Percentiles rank a stretch among this genome's conserved stretches.
Conservation (phyloP, 2,329 filamentous ascomycete genomes). For the Penicillium decumbens region DNA sequence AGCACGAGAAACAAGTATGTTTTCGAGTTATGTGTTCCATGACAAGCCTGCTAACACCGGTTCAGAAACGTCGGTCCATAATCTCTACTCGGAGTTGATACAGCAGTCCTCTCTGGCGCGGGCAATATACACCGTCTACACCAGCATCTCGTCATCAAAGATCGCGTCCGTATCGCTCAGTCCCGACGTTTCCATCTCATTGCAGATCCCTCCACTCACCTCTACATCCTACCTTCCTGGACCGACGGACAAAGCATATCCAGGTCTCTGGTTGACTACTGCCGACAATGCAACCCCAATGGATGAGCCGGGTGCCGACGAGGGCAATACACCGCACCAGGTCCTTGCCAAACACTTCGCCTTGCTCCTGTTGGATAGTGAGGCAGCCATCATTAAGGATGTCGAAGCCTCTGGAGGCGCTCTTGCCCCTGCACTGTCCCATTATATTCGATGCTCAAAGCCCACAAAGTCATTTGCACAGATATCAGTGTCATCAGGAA, state of each 20-base stretch:
- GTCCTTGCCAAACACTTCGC: conserved; percentile 78
- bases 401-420: conserved; percentile 67
- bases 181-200: conserved; percentile 55
- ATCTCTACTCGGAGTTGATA: conserved; percentile 42
- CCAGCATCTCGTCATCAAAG: conserved; percentile 73
- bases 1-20: conserved; percentile 57
- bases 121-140: conserved; percentile 76
- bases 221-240: conserved; percentile 70
- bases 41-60: conserved; percentile 12
- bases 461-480: conserved; percentile 68
- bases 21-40: neutral
- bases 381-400: conserved; percentile 69
- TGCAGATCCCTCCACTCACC: conserved; percentile 58
- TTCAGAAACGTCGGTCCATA: conserved; percentile 34
- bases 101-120: conserved; percentile 72
- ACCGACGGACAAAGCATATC: conserved; percentile 63
- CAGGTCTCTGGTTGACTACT: conserved; percentile 80
- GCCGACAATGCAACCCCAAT: conserved; percentile 72
- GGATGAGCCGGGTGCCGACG: conserved; percentile 57
- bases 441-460: conserved; percentile 58
- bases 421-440: conserved; percentile 70
- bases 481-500: conserved; percentile 56
- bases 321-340: conserved; percentile 53
- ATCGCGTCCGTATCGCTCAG: conserved; percentile 80
- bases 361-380: conserved; percentile 76